Base-by-base conservation (phyloP, 345 rosid genomes). In the Zanthoxylum bungeanum region DNA sequence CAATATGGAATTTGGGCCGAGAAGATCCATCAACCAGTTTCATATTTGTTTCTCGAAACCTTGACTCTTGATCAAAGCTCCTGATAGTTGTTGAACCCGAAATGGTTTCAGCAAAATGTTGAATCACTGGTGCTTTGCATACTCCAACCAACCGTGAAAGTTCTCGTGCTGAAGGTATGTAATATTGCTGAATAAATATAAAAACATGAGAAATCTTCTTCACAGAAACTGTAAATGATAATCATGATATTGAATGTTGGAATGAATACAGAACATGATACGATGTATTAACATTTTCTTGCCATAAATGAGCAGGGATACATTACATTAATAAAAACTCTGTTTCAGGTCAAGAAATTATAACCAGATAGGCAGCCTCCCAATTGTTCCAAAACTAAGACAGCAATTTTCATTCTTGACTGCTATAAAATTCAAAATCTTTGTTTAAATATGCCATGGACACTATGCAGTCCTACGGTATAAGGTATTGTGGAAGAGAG, bases 21-120 rank as follows among this genome's bases (percentile, higher is more conserved):
- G 86, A 81, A 76, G 76, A 83, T 42, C 76, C 80, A 76, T 91
- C 92, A 2, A 61, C 71, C 12, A 85, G 81, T 73, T 67, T 69
- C 90, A 93, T 84, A 67, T 83, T 87, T 34, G 77, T 86, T 46
- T 77, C 66, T 11, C 28, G 79, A 79, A 93, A 93, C 68, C 90
- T 85, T 14, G 82, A 68, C 71, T 84, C 89, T 70, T 90, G 93
- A 77, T 86, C 89, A 66, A 89, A 90, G 75, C 96, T 83, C 76
- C 93, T 77, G 73, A 89, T 85, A 14, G 88, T 89, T 73, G 87
- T 79, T 61, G 85, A 73, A 51, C 93, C 97, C 4, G 89, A 83
- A 55, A 91, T 81, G 49, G 95, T 88, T 76, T 91, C 95, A 21
- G 97, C 70, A 68, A 91, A 91, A 81, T 85, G 89, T 37, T 89